Conservation (phyloP, 1,284 basidiomycete genomes). For the Schizophyllum commune region DNA sequence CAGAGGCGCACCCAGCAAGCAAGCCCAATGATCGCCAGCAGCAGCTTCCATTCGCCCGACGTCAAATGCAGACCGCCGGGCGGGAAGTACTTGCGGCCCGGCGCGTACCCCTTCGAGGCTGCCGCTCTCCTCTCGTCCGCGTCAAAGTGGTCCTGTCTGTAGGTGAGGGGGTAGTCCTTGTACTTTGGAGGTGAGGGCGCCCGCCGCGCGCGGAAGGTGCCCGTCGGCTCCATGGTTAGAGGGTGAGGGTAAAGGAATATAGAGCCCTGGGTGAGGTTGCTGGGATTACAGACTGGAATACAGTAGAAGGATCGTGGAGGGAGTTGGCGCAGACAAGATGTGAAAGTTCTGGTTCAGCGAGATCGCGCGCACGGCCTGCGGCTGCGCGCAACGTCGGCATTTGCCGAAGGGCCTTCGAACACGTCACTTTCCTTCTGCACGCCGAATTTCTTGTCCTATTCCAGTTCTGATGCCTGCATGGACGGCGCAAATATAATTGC, state of each 20-base stretch:
- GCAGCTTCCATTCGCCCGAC: constrained; percentile 65
- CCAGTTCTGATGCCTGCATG: no score
- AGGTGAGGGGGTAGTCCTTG: not conserved
- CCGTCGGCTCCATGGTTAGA: not conserved
- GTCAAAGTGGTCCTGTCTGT: constrained; percentile 29
- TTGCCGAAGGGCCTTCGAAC: not conserved
- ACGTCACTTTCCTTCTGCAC: not conserved
- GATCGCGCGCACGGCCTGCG: no score
- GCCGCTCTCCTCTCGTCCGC: constrained; percentile 66
- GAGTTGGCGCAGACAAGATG: not conserved
- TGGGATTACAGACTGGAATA: not conserved
- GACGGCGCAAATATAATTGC: no score
- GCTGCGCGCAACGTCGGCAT: not conserved
- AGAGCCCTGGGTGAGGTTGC: not conserved
- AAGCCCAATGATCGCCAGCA: constrained; percentile 56
- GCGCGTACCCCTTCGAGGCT: constrained; percentile 55
- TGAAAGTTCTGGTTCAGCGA: not conserved
- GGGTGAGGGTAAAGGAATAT: no score
- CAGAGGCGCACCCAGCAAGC: constrained; percentile 73
- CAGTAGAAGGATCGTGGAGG: not conserved
- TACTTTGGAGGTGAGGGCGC: not conserved
- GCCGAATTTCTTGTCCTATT: not conserved
- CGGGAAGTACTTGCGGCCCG: constrained; percentile 41
- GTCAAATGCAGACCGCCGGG: constrained; percentile 62
- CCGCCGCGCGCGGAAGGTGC: not conserved